Conservation (phyloP, 768 basidiomycete genomes). For the Trametes elegans region DNA sequence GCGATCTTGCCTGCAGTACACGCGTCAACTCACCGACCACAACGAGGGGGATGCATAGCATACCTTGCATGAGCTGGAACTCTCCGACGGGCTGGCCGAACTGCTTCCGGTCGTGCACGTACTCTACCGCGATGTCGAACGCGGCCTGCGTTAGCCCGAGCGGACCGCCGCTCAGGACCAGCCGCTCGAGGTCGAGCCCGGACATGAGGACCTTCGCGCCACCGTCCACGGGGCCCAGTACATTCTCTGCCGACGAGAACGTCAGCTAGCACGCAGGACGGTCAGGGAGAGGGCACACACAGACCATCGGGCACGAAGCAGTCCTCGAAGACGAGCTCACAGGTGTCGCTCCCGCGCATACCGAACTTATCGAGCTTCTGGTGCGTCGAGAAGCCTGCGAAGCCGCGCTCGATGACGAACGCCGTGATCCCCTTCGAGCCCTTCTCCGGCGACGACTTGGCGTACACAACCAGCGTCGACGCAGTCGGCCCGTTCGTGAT, state of each 20-base stretch:
- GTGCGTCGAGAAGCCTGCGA: slow-evolving; percentile 83
- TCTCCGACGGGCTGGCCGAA: slow-evolving; percentile 85
- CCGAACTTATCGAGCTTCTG: slow-evolving; percentile 95
- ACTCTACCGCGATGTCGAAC: slow-evolving; percentile 83
- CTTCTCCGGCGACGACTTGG: slow-evolving; percentile 76
- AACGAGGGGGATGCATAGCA: slow-evolving; percentile 7
- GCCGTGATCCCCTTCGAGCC: slow-evolving; percentile 89
- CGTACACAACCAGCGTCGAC: slow-evolving; percentile 90
- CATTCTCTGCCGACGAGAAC: slow-evolving; percentile 56
- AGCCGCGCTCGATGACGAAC: slow-evolving; percentile 84
- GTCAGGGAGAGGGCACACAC: slow-evolving; percentile 5
- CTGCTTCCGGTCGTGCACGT: slow-evolving; percentile 91
- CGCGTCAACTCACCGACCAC: slow-evolving; percentile 9
- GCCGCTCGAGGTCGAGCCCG: slow-evolving; percentile 86
- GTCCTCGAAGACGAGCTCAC: slow-evolving; percentile 89
- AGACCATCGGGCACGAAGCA: slow-evolving; percentile 86
- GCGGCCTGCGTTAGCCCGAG: slow-evolving; percentile 62
- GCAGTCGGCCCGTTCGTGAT: slow-evolving; percentile 94
- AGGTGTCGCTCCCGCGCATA: slow-evolving; percentile 95
- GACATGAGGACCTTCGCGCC: slow-evolving; percentile 93
- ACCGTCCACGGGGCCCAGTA: slow-evolving; percentile 75
- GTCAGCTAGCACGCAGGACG: not conserved
- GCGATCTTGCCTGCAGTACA: slow-evolving; percentile 63
- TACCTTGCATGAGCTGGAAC: slow-evolving; percentile 96
- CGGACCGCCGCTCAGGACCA: slow-evolving; percentile 91